Conservation (phyloP, 257 asterid genomes). For the Gentiana dahurica region DNA sequence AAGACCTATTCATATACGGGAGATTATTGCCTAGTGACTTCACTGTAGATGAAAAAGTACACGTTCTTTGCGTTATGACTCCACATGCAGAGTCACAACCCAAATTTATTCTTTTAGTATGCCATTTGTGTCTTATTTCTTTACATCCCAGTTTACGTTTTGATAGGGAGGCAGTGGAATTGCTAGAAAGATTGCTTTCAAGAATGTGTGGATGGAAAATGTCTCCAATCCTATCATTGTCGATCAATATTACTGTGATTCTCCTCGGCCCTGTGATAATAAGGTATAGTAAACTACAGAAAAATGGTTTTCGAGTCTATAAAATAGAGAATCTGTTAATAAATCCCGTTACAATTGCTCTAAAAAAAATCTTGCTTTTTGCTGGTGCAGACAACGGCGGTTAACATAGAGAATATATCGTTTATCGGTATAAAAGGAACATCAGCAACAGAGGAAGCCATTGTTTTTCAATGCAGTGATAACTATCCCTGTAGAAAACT, state of each 20-base stretch:
- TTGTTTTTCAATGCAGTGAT: constrained; percentile 58
- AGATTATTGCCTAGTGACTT: too few species aligned
- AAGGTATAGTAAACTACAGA: constrained; percentile 35
- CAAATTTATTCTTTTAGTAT: too few species aligned
- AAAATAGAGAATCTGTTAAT: too few species aligned
- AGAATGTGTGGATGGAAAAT: constrained; percentile 58
- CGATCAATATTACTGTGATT: constrained; percentile 81
- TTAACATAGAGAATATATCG: constrained; percentile 31
- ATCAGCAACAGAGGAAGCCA: constrained; percentile 58
- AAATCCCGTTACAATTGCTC: too few species aligned
- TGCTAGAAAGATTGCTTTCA: constrained; percentile 47
- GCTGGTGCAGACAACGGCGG: constrained; percentile 50
- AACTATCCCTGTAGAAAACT: constrained; percentile 50
- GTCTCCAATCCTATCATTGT: constrained; percentile 84
- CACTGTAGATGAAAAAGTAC: too few species aligned
- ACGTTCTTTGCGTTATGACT: too few species aligned
- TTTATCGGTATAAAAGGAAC: constrained; percentile 51
- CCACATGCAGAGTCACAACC: too few species aligned
- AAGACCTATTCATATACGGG: too few species aligned
- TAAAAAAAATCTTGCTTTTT: too few species aligned
- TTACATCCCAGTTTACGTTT: constrained; percentile 1
- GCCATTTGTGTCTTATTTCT: too few species aligned
- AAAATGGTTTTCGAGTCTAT: too few species aligned
- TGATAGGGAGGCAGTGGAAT: constrained; percentile 86
- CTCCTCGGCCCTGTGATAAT: constrained; percentile 41